A percentile compares a stretch with the other conserved stretches of the same genome.
Conservation (phyloP, 306 rosid species). For the Glycine latifolia region DNA sequence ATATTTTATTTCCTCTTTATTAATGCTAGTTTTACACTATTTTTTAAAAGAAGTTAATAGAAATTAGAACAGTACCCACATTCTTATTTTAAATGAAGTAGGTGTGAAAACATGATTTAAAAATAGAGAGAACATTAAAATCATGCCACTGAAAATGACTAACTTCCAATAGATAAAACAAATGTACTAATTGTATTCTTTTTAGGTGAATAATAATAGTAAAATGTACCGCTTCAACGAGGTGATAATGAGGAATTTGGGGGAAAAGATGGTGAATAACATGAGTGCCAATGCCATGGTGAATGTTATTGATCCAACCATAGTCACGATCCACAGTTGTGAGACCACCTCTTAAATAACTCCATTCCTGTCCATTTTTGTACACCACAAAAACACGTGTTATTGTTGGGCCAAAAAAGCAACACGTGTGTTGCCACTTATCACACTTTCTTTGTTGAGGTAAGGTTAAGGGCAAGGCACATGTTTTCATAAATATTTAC, state of each 20-base stretch:
- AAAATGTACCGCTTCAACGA: slow-evolving; percentile 74
- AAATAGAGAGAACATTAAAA: neutral
- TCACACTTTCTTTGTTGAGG: neutral
- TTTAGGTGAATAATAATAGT: neutral
- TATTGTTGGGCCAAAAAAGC: neutral
- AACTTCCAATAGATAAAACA: neutral
- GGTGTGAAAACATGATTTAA: neutral
- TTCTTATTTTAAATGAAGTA: neutral
- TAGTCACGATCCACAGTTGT: slow-evolving; percentile 95
- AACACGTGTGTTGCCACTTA: neutral
- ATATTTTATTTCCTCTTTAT: no score
- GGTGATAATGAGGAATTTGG: slow-evolving; percentile 94
- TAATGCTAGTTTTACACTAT: no score
- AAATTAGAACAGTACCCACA: neutral
- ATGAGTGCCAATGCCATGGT: slow-evolving; percentile 97
- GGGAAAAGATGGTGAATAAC: slow-evolving; percentile 97
- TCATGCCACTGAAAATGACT: neutral
- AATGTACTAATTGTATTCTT: neutral
- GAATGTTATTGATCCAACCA: slow-evolving; percentile 81
- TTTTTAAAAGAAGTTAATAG: no score
- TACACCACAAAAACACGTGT: neutral
- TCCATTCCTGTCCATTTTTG: slow-evolving; percentile 76
- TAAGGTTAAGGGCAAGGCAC: neutral
- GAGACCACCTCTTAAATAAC: slow-evolving; percentile 88
- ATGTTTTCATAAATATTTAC: neutral